Evolutionary conservation across 2,329 filamentous ascomycete genomes (phyloP).

Genomic region (Achaetomium macrosporum): DNA sequence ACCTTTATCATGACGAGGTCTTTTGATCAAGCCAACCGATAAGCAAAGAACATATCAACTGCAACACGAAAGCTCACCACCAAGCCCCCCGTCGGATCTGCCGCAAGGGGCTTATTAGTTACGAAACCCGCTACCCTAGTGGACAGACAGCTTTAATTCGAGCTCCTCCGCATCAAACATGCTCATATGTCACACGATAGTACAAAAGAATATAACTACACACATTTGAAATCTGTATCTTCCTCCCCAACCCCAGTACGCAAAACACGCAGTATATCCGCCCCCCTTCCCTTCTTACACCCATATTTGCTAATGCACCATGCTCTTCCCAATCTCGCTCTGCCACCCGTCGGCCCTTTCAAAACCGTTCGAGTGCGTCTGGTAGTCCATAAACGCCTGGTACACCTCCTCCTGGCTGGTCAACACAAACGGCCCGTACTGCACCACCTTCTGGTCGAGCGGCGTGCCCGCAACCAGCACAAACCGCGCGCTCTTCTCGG

Average conservation of each 20-base stretch:
- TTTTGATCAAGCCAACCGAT: too few species aligned
- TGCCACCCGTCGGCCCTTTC: slow-evolving; percentile 73
- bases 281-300: not conserved
- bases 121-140: too few species aligned
- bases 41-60: too few species aligned
- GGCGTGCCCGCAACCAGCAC: slow-evolving; percentile 75
- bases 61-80: too few species aligned
- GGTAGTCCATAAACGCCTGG: slow-evolving; percentile 71
- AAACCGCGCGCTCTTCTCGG: slow-evolving; percentile 52
- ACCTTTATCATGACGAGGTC: too few species aligned
- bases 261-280: not conserved
- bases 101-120: too few species aligned
- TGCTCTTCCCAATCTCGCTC: slow-evolving; percentile 79
- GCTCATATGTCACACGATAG: too few species aligned
- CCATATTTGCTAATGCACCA: slow-evolving; percentile 38
- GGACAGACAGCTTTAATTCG: too few species aligned
- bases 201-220: too few species aligned
- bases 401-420: slow-evolving; percentile 66
- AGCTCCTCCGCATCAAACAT: too few species aligned
- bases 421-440: slow-evolving; percentile 83
- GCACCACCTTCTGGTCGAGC: slow-evolving; percentile 71
- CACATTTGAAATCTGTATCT: not conserved
- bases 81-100: too few species aligned
- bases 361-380: slow-evolving; percentile 68
- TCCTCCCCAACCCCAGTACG: not conserved